phyloP scores from a whole-genome alignment of 202 grass and related monocot species.

The Musa balbisiana region DNA sequence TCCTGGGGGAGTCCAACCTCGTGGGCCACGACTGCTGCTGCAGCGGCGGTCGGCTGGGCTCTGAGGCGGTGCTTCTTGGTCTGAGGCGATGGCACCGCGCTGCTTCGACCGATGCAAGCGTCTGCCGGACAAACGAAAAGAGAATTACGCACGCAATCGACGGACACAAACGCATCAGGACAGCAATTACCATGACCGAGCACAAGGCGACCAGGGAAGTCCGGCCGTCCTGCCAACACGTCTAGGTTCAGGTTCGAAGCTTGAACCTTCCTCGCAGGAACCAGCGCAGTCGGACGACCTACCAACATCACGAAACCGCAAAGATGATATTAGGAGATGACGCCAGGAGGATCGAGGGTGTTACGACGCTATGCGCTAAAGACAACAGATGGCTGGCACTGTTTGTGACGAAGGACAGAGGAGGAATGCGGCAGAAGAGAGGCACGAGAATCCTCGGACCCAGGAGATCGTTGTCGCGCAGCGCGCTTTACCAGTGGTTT shows the following conservation, averaged over 20 bases:
- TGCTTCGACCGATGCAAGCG: background rate
- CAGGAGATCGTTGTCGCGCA: no score
- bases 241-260: slow-evolving; percentile 22
- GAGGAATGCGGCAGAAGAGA: background rate
- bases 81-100: background rate
- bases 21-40: background rate
- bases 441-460: no score
- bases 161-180: background rate
- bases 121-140: background rate
- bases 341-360: no score
- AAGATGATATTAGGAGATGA: no score
- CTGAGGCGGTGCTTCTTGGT: slow-evolving; percentile 1
- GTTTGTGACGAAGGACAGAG: background rate
- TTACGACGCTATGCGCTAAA: no score
- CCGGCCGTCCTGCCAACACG: background rate
- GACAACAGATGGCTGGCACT: background rate
- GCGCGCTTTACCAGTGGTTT: slow-evolving; percentile 13
- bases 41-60: background rate
- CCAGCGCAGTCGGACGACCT: slow-evolving; percentile 16
- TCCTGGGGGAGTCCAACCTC: slow-evolving; percentile 22
- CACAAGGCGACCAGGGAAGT: background rate
- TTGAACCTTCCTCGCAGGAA: slow-evolving; percentile 19
- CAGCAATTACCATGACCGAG: slow-evolving; percentile 7
- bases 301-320: background rate
- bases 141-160: background rate